These are phyloP conservation scores for Russula earlei DNA, from an alignment of 768 basidiomycete species.

Conservation along the genomic window DNA sequence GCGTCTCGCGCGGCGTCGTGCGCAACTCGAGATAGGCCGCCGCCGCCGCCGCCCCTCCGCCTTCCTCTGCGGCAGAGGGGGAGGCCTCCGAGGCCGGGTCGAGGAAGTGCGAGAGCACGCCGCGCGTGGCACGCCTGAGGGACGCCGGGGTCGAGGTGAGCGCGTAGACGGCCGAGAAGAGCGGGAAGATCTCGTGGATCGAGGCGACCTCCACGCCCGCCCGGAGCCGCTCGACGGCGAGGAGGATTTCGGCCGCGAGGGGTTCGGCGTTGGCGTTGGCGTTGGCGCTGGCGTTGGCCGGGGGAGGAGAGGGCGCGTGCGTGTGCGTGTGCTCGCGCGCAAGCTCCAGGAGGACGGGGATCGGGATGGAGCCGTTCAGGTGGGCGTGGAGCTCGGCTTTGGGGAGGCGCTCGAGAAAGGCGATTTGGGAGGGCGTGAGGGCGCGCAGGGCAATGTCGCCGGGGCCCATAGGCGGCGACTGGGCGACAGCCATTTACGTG, in stretches of 20 bases:
- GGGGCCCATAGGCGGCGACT: not conserved
- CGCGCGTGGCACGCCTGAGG: conserved; percentile 46
- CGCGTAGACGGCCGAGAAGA: conserved; percentile 75
- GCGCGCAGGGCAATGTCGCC: conserved; percentile 45
- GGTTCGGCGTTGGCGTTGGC: not conserved
- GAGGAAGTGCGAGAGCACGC: conserved; percentile 60
- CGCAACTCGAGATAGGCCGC: conserved; percentile 76
- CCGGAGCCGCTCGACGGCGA: conserved; percentile 35
- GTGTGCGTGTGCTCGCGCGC: conserved; percentile 33
- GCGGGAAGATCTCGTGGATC: conserved; percentile 60
- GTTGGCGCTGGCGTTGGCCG: not conserved
- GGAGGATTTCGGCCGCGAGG: conserved; percentile 26
- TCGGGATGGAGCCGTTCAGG: conserved; percentile 76
- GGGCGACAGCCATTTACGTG: too few species aligned
- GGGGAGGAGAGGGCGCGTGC: too few species aligned
- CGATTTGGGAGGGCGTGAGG: conserved; percentile 40
- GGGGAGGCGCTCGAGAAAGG: conserved; percentile 53
- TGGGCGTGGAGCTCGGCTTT: conserved; percentile 87
- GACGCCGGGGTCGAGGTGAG: conserved; percentile 54
- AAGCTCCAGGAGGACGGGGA: conserved; percentile 51
- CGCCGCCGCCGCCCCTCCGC: conserved; percentile 25
- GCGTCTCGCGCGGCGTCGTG: conserved; percentile 59
- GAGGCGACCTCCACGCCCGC: conserved; percentile 37
- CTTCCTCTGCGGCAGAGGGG: too few species aligned
- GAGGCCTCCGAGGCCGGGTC: conserved; percentile 24